Base-by-base conservation (phyloP, 768 basidiomycete genomes). In the Tylopilus plumbeoviolaceoides region DNA sequence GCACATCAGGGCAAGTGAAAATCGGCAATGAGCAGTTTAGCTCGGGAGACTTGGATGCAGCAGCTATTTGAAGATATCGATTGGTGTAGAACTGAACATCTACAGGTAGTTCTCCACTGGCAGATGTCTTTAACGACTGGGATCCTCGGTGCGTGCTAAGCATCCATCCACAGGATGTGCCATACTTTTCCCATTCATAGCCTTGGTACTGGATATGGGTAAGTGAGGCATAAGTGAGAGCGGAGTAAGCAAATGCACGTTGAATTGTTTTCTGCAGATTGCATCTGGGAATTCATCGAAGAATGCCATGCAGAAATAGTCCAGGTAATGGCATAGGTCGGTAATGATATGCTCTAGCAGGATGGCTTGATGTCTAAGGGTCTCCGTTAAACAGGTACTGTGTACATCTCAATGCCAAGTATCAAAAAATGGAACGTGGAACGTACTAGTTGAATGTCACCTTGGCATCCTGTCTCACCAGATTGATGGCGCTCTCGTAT, bases 241-340 rank as follows among this genome's bases (percentile, higher is more conserved):
- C 5, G 20, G 20, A 25, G 20, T 51, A 58, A 14, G 30, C 21
- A 25, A 50, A 55, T 79, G 55, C 69, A 94, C 91, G 55, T 95
- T 85, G 72, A 94, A 98, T 53, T 92, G 89, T 68, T 95, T 95
- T 61, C 88, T 84, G 49, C 87, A 80, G 38, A 95, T 81, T 17
- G 90, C 89, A n/a, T 74, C 79, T 0, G 92, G 92, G 74, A 95
- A 95, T 60, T 85, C 89, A 23, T 95, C 95, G 69, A 86, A 95
- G 72, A 94, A 98, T 5, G 88, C 87, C 33, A 98, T 91, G 44
- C 91, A 79, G 75, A 94, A 98, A 70, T 95, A 97, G 62, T 93
- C 94, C n/a, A 91, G 83, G 64, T 93, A 93, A 58, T 90, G 90
- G 46, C 91, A 81, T 68, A 88, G 84, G 54, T 89, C 82, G 30